Evolutionary conservation across 192 early-diverging fungal genomes (phyloP), one percentile per base, ranked within the genome.

Genomic region (Haplosporangium gracile): DNA sequence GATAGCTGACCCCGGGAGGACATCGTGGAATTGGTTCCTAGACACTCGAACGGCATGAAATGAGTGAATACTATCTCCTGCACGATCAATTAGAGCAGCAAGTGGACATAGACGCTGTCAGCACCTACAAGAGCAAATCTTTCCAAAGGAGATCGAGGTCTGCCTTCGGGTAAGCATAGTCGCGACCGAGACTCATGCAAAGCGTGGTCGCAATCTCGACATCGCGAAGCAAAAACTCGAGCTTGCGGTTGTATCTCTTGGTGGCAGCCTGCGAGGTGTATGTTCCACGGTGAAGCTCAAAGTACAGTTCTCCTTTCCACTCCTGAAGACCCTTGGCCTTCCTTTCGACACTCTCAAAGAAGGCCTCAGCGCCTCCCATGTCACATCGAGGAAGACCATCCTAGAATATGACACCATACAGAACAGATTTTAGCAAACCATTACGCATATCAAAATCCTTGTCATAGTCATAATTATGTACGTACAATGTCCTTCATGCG

Each of bases 301-400:
- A 97, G 87, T 99, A 99, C 89, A 98, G 91, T 90, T 99, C 99
- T 68, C 99, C 99, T 88, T 96, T 97, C 97, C 98, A 99, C 39
- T 90, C 81, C 39, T 93, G 93, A 36, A 99, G 88, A 16, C 93
- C 95, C 40, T 90, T 87, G 63, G 94, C 92, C 9, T 90, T 89
- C 77, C 88, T 85, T 65, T 96, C 96, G 36, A 99, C 89, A 24
- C 91, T 89, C 80, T 96, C 91, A 90, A 97, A 99, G 79, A 99
- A 99, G 22, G 92, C 91, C 24, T 91, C 91, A 10, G 98, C 97
- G 55, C 94, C 82, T 34, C 95, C 96, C 82, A 94, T 93, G 39
- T 94, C 89, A 65, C 97, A 93, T 24, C 89, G 90, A 26, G 93
- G 96, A 76, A 93, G 90, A 75, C 93, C 98, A 81, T 93, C 97